Base-by-base conservation (phyloP, 306 rosid species). In the Canavalia gladiata region DNA sequence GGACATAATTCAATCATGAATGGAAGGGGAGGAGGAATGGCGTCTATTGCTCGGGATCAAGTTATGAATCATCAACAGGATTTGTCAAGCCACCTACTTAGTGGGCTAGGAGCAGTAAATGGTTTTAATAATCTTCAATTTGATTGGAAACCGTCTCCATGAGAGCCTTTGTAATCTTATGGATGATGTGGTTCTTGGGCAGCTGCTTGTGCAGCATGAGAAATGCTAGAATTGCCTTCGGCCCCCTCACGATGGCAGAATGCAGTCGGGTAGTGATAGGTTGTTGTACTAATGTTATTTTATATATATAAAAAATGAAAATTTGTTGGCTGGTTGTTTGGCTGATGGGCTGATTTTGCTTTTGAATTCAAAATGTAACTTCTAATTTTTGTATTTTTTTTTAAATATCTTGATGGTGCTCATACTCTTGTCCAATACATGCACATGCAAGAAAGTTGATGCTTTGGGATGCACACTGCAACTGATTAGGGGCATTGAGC, bases 101-200 rank as follows among this genome's bases (percentile, higher is more conserved):
- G 89, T 80, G 99, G 99, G 57, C 87, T 92, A 63, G 98, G 99
- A 84, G 91, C 96, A 29, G 97, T 80, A 72, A 95, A 92, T 79
- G 90, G 97, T 68, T 96, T 82, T 82, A 93, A 84, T 74, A 95
- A 86, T 88, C 89, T 95, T 84, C 98, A 87, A 84, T 96, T 84
- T 81, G 99, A 92, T 85, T 96, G 97, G 94, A 93, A 90, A 85
- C 72, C 90, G 1, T 88, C 96, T 34, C 94, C 94, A 30, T 91
- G 90, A 91, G 84, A 74, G 80, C 84, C 75, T 78, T 64, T 51
- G 25, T 76, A 63, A 79, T 74, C 77, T 49, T 63, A 50, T 64
- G 75, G 77, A 29, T 62, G 85, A 76, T 82, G 43, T 33, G 76
- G 82, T 77, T 87, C 84, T 79, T 69, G 33, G 43, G 68, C 2